Conservation (phyloP, 1,284 basidiomycete genomes). For the Tilletia indica region DNA sequence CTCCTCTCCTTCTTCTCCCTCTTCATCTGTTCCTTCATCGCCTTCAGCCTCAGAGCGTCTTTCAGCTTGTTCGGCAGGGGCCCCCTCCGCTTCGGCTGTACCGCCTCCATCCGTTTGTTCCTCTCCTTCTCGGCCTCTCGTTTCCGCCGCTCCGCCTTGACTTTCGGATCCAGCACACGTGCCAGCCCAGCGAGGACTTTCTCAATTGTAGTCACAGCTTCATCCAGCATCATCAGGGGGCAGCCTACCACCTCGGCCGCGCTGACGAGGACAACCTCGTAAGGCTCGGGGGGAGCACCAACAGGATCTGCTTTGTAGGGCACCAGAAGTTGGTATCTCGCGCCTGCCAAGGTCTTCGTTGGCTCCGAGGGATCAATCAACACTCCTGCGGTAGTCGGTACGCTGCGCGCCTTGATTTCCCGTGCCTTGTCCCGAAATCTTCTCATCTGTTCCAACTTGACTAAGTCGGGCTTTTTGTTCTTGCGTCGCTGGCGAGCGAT, state of each 20-base stretch:
- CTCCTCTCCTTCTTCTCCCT: neutral
- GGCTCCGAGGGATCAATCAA: neutral
- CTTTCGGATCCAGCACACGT: neutral
- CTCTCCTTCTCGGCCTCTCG: neutral
- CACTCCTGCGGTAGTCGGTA: too few species aligned
- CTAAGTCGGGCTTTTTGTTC: too few species aligned
- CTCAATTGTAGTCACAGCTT: slow-evolving; percentile 1
- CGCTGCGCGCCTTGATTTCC: too few species aligned
- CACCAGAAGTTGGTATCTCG: neutral
- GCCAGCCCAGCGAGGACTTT: neutral
- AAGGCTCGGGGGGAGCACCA: slow-evolving; percentile 3
- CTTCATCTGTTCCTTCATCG: neutral
- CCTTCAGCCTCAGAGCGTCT: neutral
- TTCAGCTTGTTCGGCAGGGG: neutral
- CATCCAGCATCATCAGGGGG: neutral
- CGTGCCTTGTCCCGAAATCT: too few species aligned
- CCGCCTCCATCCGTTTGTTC: neutral
- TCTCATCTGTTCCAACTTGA: too few species aligned
- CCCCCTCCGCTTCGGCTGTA: neutral
- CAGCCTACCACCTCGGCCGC: slow-evolving; percentile 3
- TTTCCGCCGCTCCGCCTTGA: neutral
- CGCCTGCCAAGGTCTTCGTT: neutral
- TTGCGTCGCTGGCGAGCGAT: neutral
- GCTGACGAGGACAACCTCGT: slow-evolving; percentile 3
- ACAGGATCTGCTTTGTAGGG: neutral